Conservation (phyloP, 164 flowering plant genomes). For the Vitis rotundifolia region DNA sequence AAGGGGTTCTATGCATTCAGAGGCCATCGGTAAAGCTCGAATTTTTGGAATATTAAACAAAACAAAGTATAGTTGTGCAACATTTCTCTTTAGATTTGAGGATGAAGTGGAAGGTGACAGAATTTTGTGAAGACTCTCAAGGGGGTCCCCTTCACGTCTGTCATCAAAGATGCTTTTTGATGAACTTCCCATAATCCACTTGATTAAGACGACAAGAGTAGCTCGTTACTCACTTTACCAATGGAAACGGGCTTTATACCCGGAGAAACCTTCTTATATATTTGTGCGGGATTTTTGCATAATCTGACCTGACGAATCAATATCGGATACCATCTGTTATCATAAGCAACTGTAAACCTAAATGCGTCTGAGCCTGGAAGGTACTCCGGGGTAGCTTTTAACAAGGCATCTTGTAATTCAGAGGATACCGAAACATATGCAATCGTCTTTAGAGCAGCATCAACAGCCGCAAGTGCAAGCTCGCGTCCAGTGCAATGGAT, state of each 20-base stretch:
- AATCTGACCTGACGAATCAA: no score
- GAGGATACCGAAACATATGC: conserved; percentile 86
- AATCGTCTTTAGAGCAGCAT: conserved; percentile 88
- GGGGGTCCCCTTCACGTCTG: conserved; percentile 62
- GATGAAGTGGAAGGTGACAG: conserved; percentile 51
- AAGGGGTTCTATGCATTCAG: no score
- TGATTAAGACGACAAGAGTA: conserved; percentile 63
- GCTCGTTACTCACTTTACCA: conserved; percentile 68
- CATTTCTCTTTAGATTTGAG: conserved; percentile 66
- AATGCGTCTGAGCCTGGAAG: no score
- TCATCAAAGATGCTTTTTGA: no score
- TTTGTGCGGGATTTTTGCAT: no score
- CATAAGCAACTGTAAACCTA: no score
- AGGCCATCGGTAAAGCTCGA: no score
- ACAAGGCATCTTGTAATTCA: conserved; percentile 75
- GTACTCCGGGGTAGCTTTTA: no score
- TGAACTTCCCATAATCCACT: conserved; percentile 58
- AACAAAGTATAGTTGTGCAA: conserved; percentile 64
- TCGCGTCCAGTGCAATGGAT: conserved; percentile 96
- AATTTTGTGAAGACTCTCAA: conserved; percentile 62
- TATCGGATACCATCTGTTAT: no score
- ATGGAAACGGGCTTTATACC: no score
- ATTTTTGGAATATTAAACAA: conserved; percentile 59
- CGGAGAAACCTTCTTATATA: no score
- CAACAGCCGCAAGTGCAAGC: conserved; percentile 90